These are phyloP conservation scores for Cercospora janseana DNA, from an alignment of 2,329 filamentous ascomycete species.

Conservation along the genomic window DNA sequence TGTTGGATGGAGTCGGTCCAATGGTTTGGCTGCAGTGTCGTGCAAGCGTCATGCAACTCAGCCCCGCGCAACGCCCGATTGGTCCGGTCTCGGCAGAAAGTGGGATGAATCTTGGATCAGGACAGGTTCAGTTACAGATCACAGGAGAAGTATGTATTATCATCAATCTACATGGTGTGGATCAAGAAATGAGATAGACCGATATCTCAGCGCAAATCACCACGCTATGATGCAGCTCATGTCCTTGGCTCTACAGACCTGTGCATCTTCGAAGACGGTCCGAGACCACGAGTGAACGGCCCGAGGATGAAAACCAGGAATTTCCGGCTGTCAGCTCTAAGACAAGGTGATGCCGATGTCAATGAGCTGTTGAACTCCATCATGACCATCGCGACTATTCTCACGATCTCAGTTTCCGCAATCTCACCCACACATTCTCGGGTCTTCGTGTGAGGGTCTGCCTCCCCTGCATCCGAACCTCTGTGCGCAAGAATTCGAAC, in stretches of 20 bases:
- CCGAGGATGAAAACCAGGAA: background rate
- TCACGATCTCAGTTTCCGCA: constrained; percentile 3
- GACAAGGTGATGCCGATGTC: background rate
- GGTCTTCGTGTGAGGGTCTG: background rate
- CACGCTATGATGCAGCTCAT: too few relatives aligned
- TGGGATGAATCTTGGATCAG: too few relatives aligned
- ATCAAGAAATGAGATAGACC: too few relatives aligned
- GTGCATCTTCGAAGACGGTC: too few relatives aligned
- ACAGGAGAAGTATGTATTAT: too few relatives aligned
- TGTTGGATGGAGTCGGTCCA: constrained; percentile 1
- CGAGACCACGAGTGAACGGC: background rate
- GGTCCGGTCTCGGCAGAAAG: too few relatives aligned
- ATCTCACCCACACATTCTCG: background rate
- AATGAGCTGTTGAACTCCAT: background rate
- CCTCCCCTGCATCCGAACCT: background rate
- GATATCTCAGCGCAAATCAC: too few relatives aligned
- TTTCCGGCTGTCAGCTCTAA: background rate
- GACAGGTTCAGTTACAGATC: too few relatives aligned
- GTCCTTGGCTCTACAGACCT: too few relatives aligned
- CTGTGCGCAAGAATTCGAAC: constrained; percentile 31
- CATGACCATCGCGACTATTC: background rate
- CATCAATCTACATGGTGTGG: too few relatives aligned
- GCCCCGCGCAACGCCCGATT: too few relatives aligned
- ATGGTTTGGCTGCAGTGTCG: constrained; percentile 6
- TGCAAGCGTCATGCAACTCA: constrained; percentile 19